Percentiles rank a stretch among this genome's conserved stretches.
These are phyloP conservation scores for Schizothecium vesticola DNA, from an alignment of 495 filamentous ascomycete genomes.

Conservation along the genomic window DNA sequence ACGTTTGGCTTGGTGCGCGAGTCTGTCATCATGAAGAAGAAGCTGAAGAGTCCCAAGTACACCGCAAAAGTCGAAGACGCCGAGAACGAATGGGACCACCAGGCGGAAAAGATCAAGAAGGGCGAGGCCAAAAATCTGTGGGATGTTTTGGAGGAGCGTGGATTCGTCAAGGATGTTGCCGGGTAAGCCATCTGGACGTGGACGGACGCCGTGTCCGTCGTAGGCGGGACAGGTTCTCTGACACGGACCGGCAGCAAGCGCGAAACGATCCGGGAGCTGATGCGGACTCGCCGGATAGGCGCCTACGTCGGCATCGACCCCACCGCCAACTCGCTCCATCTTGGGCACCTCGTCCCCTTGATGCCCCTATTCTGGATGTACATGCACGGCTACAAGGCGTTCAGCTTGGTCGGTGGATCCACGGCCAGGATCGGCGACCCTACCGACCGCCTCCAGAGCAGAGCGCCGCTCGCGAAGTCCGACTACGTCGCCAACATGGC, in stretches of 20 bases:
- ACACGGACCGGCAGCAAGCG: conserved; percentile 33
- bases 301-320: conserved; percentile 91
- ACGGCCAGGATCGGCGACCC: conserved; percentile 89
- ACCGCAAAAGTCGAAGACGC: conserved; percentile 50
- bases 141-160: conserved; percentile 70
- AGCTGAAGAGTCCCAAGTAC: conserved; percentile 40
- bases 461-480: conserved; percentile 50
- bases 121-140: conserved; percentile 61
- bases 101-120: conserved; percentile 51
- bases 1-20: background rate
- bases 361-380: conserved; percentile 96
- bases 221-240: background rate
- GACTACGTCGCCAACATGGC: conserved; percentile 64
- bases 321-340: conserved; percentile 82
- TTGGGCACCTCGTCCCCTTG: conserved; percentile 87
- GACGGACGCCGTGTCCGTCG: background rate
- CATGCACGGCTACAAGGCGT: conserved; percentile 68
- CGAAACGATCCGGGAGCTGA: conserved; percentile 61
- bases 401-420: conserved; percentile 75
- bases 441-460: conserved; percentile 63
- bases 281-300: conserved; percentile 65
- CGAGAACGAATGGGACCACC: conserved; percentile 50
- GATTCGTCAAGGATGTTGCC: conserved; percentile 71
- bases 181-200: conserved; percentile 52
- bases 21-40: background rate